Evolutionary conservation across 2,329 filamentous ascomycete genomes (phyloP).

Genomic region (Alternaria sp.): DNA sequence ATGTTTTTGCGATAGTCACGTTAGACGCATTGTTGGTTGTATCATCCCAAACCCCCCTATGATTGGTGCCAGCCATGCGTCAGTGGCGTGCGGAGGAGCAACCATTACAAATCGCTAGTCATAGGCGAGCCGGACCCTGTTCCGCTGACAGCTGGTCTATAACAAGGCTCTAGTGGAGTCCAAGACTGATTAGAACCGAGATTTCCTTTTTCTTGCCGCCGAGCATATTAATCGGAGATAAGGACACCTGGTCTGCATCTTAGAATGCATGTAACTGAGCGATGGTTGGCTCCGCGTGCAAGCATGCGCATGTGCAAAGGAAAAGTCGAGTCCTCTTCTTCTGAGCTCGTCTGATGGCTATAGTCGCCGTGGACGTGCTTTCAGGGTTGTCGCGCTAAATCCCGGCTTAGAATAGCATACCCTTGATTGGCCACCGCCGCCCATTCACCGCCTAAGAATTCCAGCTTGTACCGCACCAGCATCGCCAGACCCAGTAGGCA

Average conservation of each 20-base stretch:
- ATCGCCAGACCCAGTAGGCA: conserved; percentile 28
- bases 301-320: conserved; percentile 1
- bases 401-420: conserved; percentile 35
- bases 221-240: conserved; percentile 14
- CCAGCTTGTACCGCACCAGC: conserved; percentile 25
- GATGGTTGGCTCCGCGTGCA: conserved; percentile 11
- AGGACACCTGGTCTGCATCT: neutral
- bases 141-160: conserved; percentile 25
- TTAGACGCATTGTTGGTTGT: neutral
- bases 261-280: neutral
- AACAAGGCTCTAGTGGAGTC: conserved; percentile 21
- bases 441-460: conserved; percentile 32
- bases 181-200: conserved; percentile 11
- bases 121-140: conserved; percentile 32
- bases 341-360: conserved; percentile 5
- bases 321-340: neutral
- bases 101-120: conserved; percentile 23
- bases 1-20: neutral
- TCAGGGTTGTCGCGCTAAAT: conserved; percentile 24
- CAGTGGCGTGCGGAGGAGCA: conserved; percentile 16
- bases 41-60: neutral
- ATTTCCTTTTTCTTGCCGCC: conserved; percentile 24
- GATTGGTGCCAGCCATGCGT: conserved; percentile 16
- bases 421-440: conserved; percentile 30
- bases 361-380: conserved; percentile 20